Evolutionary conservation across 1,284 basidiomycete species (phyloP), one percentile per base, ranked within the genome.

Genomic region (Schizopora paradoxa): DNA sequence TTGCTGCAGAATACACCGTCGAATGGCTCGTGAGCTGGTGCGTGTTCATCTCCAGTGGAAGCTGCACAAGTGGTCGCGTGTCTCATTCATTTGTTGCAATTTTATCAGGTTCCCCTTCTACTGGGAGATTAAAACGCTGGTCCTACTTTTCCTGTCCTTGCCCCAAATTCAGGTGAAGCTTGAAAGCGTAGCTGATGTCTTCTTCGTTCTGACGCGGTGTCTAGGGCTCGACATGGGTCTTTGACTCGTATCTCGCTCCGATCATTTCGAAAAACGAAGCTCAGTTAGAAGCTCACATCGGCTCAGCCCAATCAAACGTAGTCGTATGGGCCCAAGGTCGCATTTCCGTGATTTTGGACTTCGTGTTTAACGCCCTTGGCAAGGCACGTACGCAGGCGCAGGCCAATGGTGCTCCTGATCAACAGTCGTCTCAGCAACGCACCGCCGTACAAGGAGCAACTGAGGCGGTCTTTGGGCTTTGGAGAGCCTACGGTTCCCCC

Each of bases 161-260:
- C 84, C 86, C 10, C 81, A 86, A 65, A 82, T 77, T 2, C 76
- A 86, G 72, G 86, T 83, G 69, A 19, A 40, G 25, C 21, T 46
- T 13, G 31, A 42, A 25, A 33, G 27, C 35, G 29, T 48, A 28
- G 22, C 2, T 22, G 7, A 19, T 8, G 14, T 13, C 21, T 37
- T 33, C 47, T 40, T 46, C 28, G 18, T 25, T 47, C 10, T n/a
- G 5, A 36, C 23, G 34, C 51, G 38, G 47, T 28, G 36, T 18
- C 6, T 53, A 89, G 85, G 86, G 85, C 45, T 83, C 86, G 5
- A 77, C 77, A 1, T 86, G 79, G 65, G 66, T 91, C 47, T 91
- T 85, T 66, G 66, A 70, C 45, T 66, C 68, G 4, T 79, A 80
- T 59, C 61, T 90, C 11, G 73, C 77, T 35, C 87, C 87, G 0